Evolutionary conservation across 352 stramenopile species (phyloP), one percentile per base, ranked within the genome.

Genomic region (Pythium rishiriense): DNA sequence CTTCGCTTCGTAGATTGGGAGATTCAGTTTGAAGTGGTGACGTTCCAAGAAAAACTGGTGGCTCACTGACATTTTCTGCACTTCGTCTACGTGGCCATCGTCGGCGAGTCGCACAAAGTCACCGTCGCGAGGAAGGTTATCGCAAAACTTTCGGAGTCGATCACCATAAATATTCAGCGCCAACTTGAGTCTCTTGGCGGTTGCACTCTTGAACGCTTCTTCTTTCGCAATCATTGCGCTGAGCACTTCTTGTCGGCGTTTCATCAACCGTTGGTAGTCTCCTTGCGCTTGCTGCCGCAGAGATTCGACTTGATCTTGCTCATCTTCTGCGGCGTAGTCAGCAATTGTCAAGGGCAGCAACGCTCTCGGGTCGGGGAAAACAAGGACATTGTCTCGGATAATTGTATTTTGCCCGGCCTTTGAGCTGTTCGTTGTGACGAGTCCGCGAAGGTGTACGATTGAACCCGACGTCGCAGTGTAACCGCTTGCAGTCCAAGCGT

Each of bases 1-100:
- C 42, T 72, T 68, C 10, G 56, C 41, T 31, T 72, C 58, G 37
- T 72, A 72, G 3, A 72, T 61, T 11, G 65, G 65, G 4, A 72
- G 53, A 50, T 45, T 55, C 12, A 28, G 19, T 35, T 28, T 3
- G 29, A 72, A 72, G 15, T 72, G 64, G 11, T 33, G 46, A 14
- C 46, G 46, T 31, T 67, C 58, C 4, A 43, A 25, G 33, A 67
- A 63, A 5, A 71, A 58, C 24, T 56, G 47, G 29, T 31, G 43
- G 28, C 56, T 55, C 0, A 47, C 19, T 1, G 56, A 21, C 17
- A 49, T 60, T 42, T 31, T 26, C 10, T 21, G 12, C 28, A 1
- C 12, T 24, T 25, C 28, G 3, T 42, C 41, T 11, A 4, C 5
- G 17, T 25, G 28, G 28, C 22, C 28, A 28, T 28, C 19, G 0